These are phyloP conservation scores for Pichia eremophila DNA, from an alignment of 805 yeast genomes.

Conservation along the genomic window DNA sequence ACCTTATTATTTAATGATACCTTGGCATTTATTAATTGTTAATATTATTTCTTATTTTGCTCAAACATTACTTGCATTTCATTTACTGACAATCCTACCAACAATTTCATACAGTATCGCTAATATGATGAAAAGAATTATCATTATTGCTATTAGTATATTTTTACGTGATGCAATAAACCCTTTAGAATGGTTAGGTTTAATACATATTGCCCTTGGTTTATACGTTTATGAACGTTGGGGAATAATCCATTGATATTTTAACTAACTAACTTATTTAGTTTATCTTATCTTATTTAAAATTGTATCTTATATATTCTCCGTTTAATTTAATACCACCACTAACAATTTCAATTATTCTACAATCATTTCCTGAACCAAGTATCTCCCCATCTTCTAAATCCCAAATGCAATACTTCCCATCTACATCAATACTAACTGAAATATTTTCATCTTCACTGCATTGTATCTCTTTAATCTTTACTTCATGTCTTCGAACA, in stretches of 20 bases:
- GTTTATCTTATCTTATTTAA: background rate
- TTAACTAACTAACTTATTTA: background rate
- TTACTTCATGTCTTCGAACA: background rate
- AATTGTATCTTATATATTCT: background rate
- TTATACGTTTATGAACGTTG: constrained; percentile 55
- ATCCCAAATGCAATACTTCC: background rate
- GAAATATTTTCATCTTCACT: background rate
- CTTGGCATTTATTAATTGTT: constrained; percentile 40
- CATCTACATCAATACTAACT: background rate
- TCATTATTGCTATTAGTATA: constrained; percentile 72
- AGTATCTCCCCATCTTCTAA: background rate
- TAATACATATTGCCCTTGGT: constrained; percentile 44
- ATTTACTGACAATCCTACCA: constrained; percentile 69
- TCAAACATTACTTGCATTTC: constrained; percentile 76
- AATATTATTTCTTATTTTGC: constrained; percentile 72
- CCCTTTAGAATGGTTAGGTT: constrained; percentile 38
- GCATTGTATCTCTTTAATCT: background rate
- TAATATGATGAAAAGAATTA: constrained; percentile 79
- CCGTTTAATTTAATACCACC: background rate
- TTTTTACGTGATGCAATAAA: constrained; percentile 42
- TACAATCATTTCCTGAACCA: background rate
- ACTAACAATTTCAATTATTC: background rate
- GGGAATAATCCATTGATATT: constrained; percentile 21
- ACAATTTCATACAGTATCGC: constrained; percentile 85
- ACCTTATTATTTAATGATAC: constrained; percentile 22